Conservation (phyloP, 148 eudicot genomes). For the Fagopyrum homotropicum region DNA sequence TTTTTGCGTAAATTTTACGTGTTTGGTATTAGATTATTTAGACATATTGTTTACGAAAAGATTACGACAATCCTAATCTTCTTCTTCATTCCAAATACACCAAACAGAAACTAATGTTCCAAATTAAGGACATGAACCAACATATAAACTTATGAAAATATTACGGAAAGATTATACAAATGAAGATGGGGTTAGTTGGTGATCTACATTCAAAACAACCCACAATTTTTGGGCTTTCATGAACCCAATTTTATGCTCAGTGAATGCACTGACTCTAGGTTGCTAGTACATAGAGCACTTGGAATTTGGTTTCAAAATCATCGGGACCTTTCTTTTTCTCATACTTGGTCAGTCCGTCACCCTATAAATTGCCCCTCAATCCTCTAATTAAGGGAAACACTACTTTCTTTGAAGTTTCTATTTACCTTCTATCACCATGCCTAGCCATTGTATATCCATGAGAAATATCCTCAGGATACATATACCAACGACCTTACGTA, state of each 20-base stretch:
- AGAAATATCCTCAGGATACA: conserved; percentile 36
- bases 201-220: conserved; percentile 63
- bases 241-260: conserved; percentile 30
- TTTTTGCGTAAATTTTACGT: no score
- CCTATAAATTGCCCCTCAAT: conserved; percentile 51
- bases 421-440: conserved; percentile 39
- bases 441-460: conserved; percentile 41
- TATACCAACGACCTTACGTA: conserved; percentile 60
- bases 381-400: conserved; percentile 40
- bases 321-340: conserved; percentile 81
- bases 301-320: conserved; percentile 34
- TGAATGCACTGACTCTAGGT: conserved; percentile 31
- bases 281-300: conserved; percentile 22
- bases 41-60: no score
- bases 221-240: conserved; percentile 48
- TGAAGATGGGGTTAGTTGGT: conserved; percentile 74
- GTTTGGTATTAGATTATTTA: no score
- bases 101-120: neutral
- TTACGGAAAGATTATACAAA: conserved; percentile 46
- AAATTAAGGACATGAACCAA: neutral
- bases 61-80: no score
- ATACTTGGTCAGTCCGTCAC: conserved; percentile 89
- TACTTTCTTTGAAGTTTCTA: conserved; percentile 47
- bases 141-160: neutral
- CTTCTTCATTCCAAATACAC: no score